A percentile compares a stretch with the other conserved stretches of the same genome.
These are phyloP conservation scores for Gossypium schwendimanii DNA, from an alignment of 441 rosid genomes.

Conservation along the genomic window DNA sequence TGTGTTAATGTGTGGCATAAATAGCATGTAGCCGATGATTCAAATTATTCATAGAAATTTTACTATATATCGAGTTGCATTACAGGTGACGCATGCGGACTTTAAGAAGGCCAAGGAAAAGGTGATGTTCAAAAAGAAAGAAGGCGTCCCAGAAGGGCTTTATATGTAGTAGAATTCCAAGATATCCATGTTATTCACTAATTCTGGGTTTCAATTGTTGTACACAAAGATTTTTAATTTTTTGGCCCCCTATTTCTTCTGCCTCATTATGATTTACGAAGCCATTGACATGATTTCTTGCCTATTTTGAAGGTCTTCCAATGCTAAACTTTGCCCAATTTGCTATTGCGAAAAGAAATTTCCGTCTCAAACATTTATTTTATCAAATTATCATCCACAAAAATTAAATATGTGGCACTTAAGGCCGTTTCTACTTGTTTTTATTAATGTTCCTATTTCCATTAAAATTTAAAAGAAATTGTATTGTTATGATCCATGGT, in stretches of 20 bases:
- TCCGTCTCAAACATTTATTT: too few relatives aligned
- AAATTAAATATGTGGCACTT: too few relatives aligned
- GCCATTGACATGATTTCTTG: too few relatives aligned
- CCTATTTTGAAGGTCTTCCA: too few relatives aligned
- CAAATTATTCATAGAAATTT: background rate
- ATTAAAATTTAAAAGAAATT: too few relatives aligned
- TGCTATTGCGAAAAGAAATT: too few relatives aligned
- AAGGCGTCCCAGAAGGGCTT: slow-evolving; percentile 41
- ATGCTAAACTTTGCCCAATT: too few relatives aligned
- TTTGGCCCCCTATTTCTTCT: background rate
- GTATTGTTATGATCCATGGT: too few relatives aligned
- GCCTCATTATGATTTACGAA: too few relatives aligned
- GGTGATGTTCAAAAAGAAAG: slow-evolving; percentile 13
- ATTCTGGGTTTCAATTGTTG: background rate
- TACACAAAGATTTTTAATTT: background rate
- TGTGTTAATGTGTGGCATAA: background rate
- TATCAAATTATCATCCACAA: too few relatives aligned
- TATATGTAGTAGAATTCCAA: slow-evolving; percentile 39
- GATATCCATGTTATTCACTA: background rate
- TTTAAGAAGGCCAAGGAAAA: slow-evolving; percentile 42
- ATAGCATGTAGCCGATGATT: background rate
- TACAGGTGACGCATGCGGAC: slow-evolving; percentile 58
- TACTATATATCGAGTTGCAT: background rate
- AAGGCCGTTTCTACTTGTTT: too few relatives aligned
- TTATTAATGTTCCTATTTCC: too few relatives aligned